Base-by-base conservation (phyloP, 768 basidiomycete genomes). In the Brasilioporus rufonigricans region DNA sequence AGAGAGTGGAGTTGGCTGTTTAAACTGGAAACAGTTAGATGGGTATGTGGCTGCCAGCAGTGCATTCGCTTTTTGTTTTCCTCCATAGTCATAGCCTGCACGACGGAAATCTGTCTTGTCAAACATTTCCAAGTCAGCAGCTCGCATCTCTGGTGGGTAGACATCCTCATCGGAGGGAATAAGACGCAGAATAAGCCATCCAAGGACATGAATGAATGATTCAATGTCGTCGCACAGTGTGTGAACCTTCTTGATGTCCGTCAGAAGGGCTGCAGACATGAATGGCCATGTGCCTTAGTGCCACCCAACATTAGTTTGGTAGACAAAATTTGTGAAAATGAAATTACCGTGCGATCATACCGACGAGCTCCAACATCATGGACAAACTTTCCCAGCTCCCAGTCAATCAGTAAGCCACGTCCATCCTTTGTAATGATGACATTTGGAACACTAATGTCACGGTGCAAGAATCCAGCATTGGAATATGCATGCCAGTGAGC, bases 171-270 rank as follows among this genome's bases (percentile, higher is more conserved):
- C n/a, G n/a, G n/a, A n/a, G n/a, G 44, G 51, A 16, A 45, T 33
- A 3, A 29, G 45, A 9, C 43, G 19, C 14, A 52, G 8, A 0
- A 23, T 56, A 16, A 7, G 52, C 50, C 58, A 58, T 18, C 11
- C 57, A 1, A 58, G 38, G 13, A 57, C 50, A 38, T 65, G 57
- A 31, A 63, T 13, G 44, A 73, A 71, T 0, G 72, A 73, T 49
- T 73, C 69, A 5, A 73, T 43, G 41, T 73, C 71, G 26, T 73
- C 69, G 21, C 59, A 50, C 23, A 70, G 51, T 0, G 26, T 44
- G 24, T 71, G 71, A 3, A 39, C n/a, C 31, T 65, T 65, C 16
- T 11, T 19, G 12, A 60, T 48, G 14, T 61, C 9, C 29, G n/a
- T 12, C 4, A 72, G 61, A 3, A 73, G 50, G 6, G 39, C 44